Base-by-base conservation (phyloP, 2,329 filamentous ascomycete genomes). In the Salinomyces thailandicus region DNA sequence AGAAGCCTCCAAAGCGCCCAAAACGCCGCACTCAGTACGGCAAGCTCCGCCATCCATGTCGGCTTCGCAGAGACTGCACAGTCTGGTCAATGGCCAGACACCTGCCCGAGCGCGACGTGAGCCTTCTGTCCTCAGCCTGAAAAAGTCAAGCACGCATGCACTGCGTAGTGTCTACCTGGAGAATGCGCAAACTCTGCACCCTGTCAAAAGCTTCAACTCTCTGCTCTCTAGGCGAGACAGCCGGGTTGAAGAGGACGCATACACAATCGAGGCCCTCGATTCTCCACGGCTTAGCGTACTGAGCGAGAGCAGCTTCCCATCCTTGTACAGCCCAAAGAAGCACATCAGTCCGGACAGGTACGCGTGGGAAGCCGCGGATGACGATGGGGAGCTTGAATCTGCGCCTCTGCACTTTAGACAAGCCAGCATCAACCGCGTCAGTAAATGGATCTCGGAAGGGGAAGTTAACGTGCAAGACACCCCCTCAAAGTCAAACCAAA, bases 241-340 rank as follows among this genome's bases (percentile, higher is more conserved):
- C 30, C 46, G 38, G 27, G 31, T 43, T 7, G 47, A 50, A 15
- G 50, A 54, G 5, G 46, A 49, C 3, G 11, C 13, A 4, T n/a
- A 6, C 15, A 7, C 13, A 18, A 52, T 54, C 6, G 50, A 54
- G 22, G 42, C 49, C 2, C 42, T 57, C 6, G 48, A 50, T 22
- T 60, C 57, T 11, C 58, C 58, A 8, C 43, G 54, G 12, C 45
- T 61, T 17, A 61, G 58, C 34, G 51, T 51, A 5, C 40, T 61
- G 32, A 61, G 58, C 38, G 55, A 61, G 38, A 58, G 55, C 43
- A 61, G 58, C 47, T 59, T 61, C 35, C 52, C 53, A 5, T 58
- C 52, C 15, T 49, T 60, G 18, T 61, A 61, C 47, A 55, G 53
- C 31, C 49, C 54, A 17, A 51, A 52, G 38, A 45, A 50, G 31